Evolutionary conservation across 345 rosid species (phyloP).

Genomic region (Eucalyptus polyanthemos): DNA sequence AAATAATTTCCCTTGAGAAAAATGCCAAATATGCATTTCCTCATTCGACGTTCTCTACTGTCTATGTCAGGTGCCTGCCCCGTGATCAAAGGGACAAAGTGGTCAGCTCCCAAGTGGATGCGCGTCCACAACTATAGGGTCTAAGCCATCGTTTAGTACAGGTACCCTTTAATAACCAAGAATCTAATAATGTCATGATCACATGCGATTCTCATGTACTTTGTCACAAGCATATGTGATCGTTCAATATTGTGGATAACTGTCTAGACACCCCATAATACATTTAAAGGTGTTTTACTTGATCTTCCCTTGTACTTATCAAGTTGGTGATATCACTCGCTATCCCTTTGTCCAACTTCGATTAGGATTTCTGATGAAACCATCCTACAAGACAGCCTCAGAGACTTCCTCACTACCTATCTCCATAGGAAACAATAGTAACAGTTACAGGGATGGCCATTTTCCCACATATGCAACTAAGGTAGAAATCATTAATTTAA

Average conservation of each 20-base stretch:
- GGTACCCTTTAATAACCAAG: neutral
- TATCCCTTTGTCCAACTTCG: neutral
- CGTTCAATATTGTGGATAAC: neutral
- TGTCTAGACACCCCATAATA: neutral
- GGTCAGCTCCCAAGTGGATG: conserved; percentile 16
- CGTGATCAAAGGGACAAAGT: conserved; percentile 6
- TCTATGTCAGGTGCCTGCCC: conserved; percentile 2
- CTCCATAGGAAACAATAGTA: neutral
- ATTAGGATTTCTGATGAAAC: neutral
- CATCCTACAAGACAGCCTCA: neutral
- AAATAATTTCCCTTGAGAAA: neutral
- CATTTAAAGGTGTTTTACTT: neutral
- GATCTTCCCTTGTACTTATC: neutral
- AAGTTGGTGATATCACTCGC: neutral
- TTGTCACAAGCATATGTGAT: neutral
- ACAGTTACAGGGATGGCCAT: neutral
- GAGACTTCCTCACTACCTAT: neutral
- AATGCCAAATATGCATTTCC: neutral
- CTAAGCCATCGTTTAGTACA: neutral
- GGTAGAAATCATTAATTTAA: neutral
- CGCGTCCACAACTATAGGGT: neutral
- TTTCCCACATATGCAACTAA: neutral
- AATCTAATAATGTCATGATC: neutral
- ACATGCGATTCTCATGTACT: neutral
- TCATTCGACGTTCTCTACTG: neutral